phyloP scores from a whole-genome alignment of 495 filamentous ascomycete genomes.

The Talaromyces proteolyticus region DNA sequence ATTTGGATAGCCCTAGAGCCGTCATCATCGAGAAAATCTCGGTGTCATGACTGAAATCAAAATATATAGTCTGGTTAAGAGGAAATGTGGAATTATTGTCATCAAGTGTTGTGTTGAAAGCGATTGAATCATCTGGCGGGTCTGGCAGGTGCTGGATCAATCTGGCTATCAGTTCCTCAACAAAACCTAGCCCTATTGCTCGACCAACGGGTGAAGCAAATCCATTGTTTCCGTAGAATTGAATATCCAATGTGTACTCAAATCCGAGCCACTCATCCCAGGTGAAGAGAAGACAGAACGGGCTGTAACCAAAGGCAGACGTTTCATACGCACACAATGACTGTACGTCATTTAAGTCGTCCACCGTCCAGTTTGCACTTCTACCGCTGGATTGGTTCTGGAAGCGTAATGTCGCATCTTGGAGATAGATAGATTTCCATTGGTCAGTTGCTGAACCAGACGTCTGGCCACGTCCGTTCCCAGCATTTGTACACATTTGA shows the following conservation, averaged over 20 bases:
- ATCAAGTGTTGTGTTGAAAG: conserved; percentile 49
- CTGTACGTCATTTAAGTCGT: conserved; percentile 50
- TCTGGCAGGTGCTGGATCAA: conserved; percentile 46
- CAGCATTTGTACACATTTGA: conserved; percentile 30
- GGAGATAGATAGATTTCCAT: conserved; percentile 28
- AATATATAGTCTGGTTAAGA: conserved; percentile 38
- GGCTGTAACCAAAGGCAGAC: conserved; percentile 52
- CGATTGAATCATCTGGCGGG: conserved; percentile 28
- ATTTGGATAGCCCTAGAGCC: conserved; percentile 49
- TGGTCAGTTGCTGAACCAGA: conserved; percentile 21
- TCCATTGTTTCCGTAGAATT: conserved; percentile 46
- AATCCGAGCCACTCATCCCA: conserved; percentile 46
- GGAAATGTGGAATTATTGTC: conserved; percentile 41
- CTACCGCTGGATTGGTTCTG: conserved; percentile 24
- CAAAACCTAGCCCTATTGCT: conserved; percentile 53
- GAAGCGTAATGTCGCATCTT: conserved; percentile 42
- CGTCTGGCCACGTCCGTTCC: conserved; percentile 4
- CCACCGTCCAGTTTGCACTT: conserved; percentile 41
- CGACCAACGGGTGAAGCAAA: conserved; percentile 51
- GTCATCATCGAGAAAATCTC: conserved; percentile 31
- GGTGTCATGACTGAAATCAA: conserved; percentile 28
- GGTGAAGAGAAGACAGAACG: conserved; percentile 44
- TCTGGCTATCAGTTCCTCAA: conserved; percentile 54
- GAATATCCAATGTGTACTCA: conserved; percentile 47
- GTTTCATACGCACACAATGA: conserved; percentile 52